Evolutionary conservation across 2,329 filamentous ascomycete species (phyloP), one percentile per base, ranked within the genome.

Genomic region (Aspergillus novoparasiticus): DNA sequence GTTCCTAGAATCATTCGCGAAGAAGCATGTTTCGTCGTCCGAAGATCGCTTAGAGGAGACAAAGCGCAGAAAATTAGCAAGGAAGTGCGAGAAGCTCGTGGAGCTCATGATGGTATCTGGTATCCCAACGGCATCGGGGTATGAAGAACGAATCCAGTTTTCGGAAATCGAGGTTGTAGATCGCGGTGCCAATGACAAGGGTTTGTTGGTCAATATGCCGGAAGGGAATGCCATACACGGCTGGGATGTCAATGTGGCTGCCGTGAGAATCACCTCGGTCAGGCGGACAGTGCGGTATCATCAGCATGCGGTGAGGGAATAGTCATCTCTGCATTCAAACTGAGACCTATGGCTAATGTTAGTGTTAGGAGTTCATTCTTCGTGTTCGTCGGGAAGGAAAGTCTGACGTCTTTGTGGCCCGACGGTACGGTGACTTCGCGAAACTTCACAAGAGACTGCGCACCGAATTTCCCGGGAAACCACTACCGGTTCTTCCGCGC

Each of bases 31-130:
- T 50, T 98, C 94, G 2, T 96, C 94, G 6, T 97, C 94, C 6
- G 95, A 98, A 80, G 95, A 99, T 76, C 88, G 95, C 4, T 82
- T 98, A 34, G 95, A 99, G 80, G 93, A 97, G 79, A 98, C 95
- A 11, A 99, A 99, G 82, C 87, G 95, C 63, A 86, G 89, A 68
- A 99, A 99, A 79, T 82, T 99, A 68, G 94, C 95, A 4, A 84
- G 90, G 71, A 99, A 99, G 85, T 93, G 92, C 55, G 90, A 95
- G 77, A 99, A 99, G 82, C 82, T 99, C 62, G 92, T 99, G 12
- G 95, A 99, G 83, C 84, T 99, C 65, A 99, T 99, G 95, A 97
- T 99, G 93, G 95, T 99, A 10, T 98, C 94, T 9, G 95, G 95
- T 43, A 90, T 99, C 62, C 92, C 92, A 39, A 99, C 95, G 1